Base-by-base conservation (phyloP, 2,329 filamentous ascomycete species). In the Diplodia intermedia region DNA sequence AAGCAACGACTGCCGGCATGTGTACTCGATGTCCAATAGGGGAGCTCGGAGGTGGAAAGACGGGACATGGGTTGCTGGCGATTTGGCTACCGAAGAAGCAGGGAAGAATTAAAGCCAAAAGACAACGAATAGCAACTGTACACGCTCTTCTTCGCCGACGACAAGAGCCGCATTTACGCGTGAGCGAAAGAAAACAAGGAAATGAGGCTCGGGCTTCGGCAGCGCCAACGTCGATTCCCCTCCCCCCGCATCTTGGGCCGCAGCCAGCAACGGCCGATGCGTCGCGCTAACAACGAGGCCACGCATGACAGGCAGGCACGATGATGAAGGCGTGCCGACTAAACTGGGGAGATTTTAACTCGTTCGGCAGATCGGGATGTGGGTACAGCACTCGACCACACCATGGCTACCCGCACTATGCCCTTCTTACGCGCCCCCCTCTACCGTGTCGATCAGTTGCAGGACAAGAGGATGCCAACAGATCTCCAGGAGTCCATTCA, bases 181-280 rank as follows among this genome's bases (percentile, higher is more conserved):
- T 20, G 18, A 47, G 43, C 18, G 18, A 12, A 47, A 20, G 43
- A 47, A 47, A 47, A 47, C 40, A 47, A 47, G 40, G 40, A 47
- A n/a, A n/a, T 47, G 43, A 47, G 43, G 43, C 43, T 47, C 43
- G 43, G 43, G 43, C 9, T 47, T 47, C 43, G 43, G 43, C 43
- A 47, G 43, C 7, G 43, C 43, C 43, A 47, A 20, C 43, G 43
- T 20, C 43, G 20, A 47, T 47, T 47, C n/a, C 43, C 8, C 43
- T 47, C 43, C 43, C 26, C 43, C 43, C 43, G 43, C 43, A 20
- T 20, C 8, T 47, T 9, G 8, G 11, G 43, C 43, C 43, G n/a
- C 18, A n/a, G 43, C 43, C 43, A n/a, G 7, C 43, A 20, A 47
- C 43, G 43, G 43, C 43, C 43, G n/a, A n/a, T 47, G 43, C 18